Conservation (phyloP, 768 basidiomycete species). For the Tricholoma terreum region DNA sequence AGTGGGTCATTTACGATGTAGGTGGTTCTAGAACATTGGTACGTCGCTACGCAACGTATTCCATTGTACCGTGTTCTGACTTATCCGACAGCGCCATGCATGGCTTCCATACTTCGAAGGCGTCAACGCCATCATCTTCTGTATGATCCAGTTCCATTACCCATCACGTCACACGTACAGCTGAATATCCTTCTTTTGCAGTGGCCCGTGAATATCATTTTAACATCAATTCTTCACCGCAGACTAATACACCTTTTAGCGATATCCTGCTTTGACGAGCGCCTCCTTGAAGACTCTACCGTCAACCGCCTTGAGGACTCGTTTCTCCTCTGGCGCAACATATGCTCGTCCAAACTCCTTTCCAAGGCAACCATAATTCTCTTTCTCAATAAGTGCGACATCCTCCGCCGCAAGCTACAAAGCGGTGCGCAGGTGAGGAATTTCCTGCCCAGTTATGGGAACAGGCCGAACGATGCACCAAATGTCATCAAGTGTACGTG, state of each 20-base stretch:
- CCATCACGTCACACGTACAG: neutral
- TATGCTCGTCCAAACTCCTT: slow-evolving; percentile 60
- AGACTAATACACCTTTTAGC: slow-evolving; percentile 19
- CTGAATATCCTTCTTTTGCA: slow-evolving; percentile 26
- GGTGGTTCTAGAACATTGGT: slow-evolving; percentile 61
- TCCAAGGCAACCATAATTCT: slow-evolving; percentile 60
- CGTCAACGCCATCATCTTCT: slow-evolving; percentile 75
- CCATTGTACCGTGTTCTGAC: neutral
- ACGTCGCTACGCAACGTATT: slow-evolving; percentile 14
- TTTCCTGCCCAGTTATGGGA: slow-evolving; percentile 60
- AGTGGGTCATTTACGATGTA: slow-evolving; percentile 71
- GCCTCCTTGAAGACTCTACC: slow-evolving; percentile 52
- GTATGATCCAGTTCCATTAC: slow-evolving; percentile 37
- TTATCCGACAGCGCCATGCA: slow-evolving; percentile 49
- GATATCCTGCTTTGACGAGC: slow-evolving; percentile 45
- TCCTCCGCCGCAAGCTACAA: slow-evolving; percentile 49
- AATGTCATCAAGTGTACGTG: slow-evolving; percentile 56
- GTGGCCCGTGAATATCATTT: slow-evolving; percentile 49
- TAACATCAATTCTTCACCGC: neutral
- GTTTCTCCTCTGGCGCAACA: slow-evolving; percentile 60
- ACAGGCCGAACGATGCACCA: slow-evolving; percentile 54
- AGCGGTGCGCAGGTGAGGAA: slow-evolving; percentile 46
- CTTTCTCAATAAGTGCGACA: slow-evolving; percentile 74
- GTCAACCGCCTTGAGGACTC: slow-evolving; percentile 75
- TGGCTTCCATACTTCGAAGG: slow-evolving; percentile 76